Base-by-base conservation (phyloP, 768 basidiomycete species). In the Ramaria rubella region DNA sequence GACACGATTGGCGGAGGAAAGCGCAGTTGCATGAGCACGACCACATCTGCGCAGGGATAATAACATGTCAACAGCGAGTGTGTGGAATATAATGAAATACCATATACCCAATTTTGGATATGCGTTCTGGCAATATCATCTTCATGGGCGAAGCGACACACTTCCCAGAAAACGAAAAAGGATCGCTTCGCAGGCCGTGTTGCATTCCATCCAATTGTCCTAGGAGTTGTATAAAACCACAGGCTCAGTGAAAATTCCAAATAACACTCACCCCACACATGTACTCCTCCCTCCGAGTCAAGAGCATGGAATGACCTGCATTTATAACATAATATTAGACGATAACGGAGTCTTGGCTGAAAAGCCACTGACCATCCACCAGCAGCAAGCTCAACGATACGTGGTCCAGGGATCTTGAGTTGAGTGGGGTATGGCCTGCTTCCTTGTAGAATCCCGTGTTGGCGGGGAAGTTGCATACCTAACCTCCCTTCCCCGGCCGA, bases 251-350 rank as follows among this genome's bases (percentile, higher is more conserved):
- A 48, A 46, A 12, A 19, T 27, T 19, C 14, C 46, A 45, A 46
- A 26, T 29, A 31, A 49, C 5, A 64, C 73, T 58, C 63, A 88
- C 90, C 93, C 90, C 92, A 94, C n/a, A 85, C 85, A 64, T 84
- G 78, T 23, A 94, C 70, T 30, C 72, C 69, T 6, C 92, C 92
- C 49, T 78, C 68, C 1, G 87, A 83, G 68, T 93, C 88, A 38
- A 94, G 70, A 2, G 89, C 90, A 64, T 92, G 86, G 69, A 92
- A 94, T 30, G 85, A 89, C 90, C 90, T 93, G 58, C 29, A 24
- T 30, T n/a, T 14, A 12, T 36, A 17, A 17, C 23, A 11, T 1
- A 3, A 9, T 6, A 48, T 7, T 26, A 48, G 4, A 17, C 15
- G 14, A 31, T n/a, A 36, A 12, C 11, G 21, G 33, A 12, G 23